Base-by-base conservation (phyloP, 768 basidiomycete genomes). In the Leccinum uliginosum region DNA sequence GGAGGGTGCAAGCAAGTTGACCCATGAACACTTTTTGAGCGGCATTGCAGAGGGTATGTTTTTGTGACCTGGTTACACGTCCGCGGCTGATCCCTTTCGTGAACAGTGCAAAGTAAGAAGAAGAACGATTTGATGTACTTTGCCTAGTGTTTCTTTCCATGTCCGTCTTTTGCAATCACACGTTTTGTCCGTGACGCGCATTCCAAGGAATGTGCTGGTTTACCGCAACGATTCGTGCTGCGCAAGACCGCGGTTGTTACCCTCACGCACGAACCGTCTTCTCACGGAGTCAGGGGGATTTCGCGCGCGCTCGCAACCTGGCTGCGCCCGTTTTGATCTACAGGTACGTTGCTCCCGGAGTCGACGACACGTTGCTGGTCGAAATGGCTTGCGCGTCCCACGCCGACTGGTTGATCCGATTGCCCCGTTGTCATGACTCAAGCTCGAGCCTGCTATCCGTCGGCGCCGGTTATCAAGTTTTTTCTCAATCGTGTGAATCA, bases 81-180 rank as follows among this genome's bases (percentile, higher is more conserved):
- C 21, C 21, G 45, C 60, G 32, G 60, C 62, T 73, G 50, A 74
- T 62, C 40, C 62, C 49, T 58, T 71, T 61, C 54, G 71, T 44
- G 55, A 72, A 51, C 73, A 98, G 88, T 98, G 55, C 96, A 98
- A 83, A 93, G 92, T 75, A 95, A 98, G 86, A 99, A 99, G 85
- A 98, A 98, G 85, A 98, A 98, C 69, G 87, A 92, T 68, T 85
- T 98, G 69, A 86, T 92, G 83, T 93, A 93, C 77, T 93, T 93
- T 73, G 91, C 91, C 50, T 93, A 88, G 76, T 57, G 26, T 19
- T 51, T 51, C 40, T n/a, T 43, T 26, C n/a, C n/a, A 27, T 49
- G 23, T 57, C 48, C 29, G 32, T 56, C 52, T 52, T 46, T 47
- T 57, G 49, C 53, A 59, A 65, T 53, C 56, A 19, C n/a, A 24